These are phyloP conservation scores for Plectranthus barbatus DNA, from an alignment of 257 asterid species.

Conservation along the genomic window DNA sequence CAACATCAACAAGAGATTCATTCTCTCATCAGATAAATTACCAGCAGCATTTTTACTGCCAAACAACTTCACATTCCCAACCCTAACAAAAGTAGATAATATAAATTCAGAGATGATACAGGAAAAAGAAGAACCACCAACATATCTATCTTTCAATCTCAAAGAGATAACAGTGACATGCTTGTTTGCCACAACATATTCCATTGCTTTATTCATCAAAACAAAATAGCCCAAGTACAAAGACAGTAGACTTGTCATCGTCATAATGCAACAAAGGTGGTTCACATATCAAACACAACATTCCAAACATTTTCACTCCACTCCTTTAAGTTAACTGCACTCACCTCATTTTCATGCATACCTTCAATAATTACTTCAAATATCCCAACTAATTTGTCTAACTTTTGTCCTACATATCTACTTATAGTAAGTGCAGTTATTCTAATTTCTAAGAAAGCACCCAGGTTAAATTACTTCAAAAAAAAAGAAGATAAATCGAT, in stretches of 20 bases:
- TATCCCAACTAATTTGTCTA: conserved; percentile 7
- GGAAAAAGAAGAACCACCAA: conserved; percentile 1
- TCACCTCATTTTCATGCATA: neutral
- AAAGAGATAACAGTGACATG: conserved; percentile 6
- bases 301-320: neutral
- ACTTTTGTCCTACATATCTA: neutral
- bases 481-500: neutral
- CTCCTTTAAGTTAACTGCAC: neutral
- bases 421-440: neutral
- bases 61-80: neutral
- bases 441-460: neutral
- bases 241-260: conserved; percentile 9
- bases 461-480: neutral
- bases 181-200: neutral
- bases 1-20: neutral
- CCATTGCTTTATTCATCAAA: neutral
- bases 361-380: neutral
- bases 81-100: neutral
- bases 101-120: neutral
- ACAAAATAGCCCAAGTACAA: conserved; percentile 1
- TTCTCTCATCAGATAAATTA: neutral
- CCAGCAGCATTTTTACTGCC: neutral
- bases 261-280: neutral
- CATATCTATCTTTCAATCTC: conserved; percentile 4
- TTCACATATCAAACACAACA: conserved; percentile 6